Conservation (phyloP, 2,329 filamentous ascomycete species). For the Calonectria montana region DNA sequence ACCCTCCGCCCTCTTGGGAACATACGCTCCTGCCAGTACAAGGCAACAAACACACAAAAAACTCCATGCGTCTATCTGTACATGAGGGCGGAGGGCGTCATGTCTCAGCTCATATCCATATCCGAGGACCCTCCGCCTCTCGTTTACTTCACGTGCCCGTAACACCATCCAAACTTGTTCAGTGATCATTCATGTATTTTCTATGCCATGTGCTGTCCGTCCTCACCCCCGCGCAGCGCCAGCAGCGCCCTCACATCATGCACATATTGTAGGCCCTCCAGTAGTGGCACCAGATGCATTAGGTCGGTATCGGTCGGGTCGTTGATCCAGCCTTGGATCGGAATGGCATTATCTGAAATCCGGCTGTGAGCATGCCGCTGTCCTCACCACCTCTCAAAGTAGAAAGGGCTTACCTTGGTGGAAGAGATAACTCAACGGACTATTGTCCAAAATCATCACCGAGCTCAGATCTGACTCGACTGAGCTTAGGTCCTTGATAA, state of each 20-base stretch:
- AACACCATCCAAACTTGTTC: constrained; percentile 11
- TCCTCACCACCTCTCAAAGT: background rate
- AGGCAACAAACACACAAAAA: constrained; percentile 25
- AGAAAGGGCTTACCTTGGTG: constrained; percentile 80
- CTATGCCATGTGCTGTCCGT: constrained; percentile 68
- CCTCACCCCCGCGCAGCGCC: constrained; percentile 88
- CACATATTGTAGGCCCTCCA: constrained; percentile 96
- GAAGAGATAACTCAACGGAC: constrained; percentile 97
- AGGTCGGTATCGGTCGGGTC: constrained; percentile 97
- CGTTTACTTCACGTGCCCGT: constrained; percentile 26
- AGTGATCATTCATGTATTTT: constrained; percentile 29
- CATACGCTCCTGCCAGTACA: constrained; percentile 25
- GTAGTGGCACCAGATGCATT: constrained; percentile 88
- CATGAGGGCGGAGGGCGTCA: constrained; percentile 25
- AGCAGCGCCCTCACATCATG: constrained; percentile 94
- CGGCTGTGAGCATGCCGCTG: constrained; percentile 19
- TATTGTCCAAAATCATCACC: constrained; percentile 99
- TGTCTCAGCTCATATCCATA: constrained; percentile 18
- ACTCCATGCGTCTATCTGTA: constrained; percentile 33
- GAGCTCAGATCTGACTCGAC: constrained; percentile 97
- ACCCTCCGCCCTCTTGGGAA: constrained; percentile 20
- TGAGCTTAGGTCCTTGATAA: constrained; percentile 96
- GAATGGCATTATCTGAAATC: constrained; percentile 90
- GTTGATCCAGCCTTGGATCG: constrained; percentile 99
- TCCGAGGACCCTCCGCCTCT: constrained; percentile 26